These are phyloP conservation scores for Flueggea neowawraea DNA, from an alignment of 441 rosid species.

Conservation along the genomic window DNA sequence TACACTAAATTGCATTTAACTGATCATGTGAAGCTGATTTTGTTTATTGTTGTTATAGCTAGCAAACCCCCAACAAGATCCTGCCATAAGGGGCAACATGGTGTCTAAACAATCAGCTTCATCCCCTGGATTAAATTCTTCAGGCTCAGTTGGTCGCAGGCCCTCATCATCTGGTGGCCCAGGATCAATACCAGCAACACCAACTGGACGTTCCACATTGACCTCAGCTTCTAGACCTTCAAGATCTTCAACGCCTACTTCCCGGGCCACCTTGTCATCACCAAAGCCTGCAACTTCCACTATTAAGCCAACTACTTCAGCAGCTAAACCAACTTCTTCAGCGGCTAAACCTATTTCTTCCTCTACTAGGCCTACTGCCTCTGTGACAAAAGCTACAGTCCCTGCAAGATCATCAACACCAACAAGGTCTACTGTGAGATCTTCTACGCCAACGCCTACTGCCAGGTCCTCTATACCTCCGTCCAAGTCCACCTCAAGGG, in stretches of 20 bases:
- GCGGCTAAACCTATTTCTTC: constrained; percentile 35
- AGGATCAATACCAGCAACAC: constrained; percentile 89
- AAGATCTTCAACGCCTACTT: constrained; percentile 87
- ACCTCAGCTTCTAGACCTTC: constrained; percentile 52
- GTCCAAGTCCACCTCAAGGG: constrained; percentile 64
- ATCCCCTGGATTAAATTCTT: constrained; percentile 69
- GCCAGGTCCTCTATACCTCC: constrained; percentile 62
- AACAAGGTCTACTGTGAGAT: constrained; percentile 67
- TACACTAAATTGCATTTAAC: constrained; percentile 9
- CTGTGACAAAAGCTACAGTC: constrained; percentile 48
- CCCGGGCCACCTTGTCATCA: constrained; percentile 62
- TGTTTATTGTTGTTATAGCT: constrained; percentile 41
- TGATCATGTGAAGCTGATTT: constrained; percentile 10
- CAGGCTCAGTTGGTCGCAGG: constrained; percentile 56
- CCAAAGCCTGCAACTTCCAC: constrained; percentile 44
- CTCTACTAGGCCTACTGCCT: constrained; percentile 3
- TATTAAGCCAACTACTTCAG: constrained; percentile 36
- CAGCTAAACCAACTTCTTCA: constrained; percentile 45
- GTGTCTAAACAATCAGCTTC: constrained; percentile 58
- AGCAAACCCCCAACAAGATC: constrained; percentile 62
- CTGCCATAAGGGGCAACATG: constrained; percentile 53
- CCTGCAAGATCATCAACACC: constrained; percentile 70
- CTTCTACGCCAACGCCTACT: constrained; percentile 75
- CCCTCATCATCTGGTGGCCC: constrained; percentile 97
- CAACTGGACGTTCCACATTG: constrained; percentile 70